Evolutionary conservation across 805 yeast species (phyloP).

Genomic region (Danielozyma ontarioensis): DNA sequence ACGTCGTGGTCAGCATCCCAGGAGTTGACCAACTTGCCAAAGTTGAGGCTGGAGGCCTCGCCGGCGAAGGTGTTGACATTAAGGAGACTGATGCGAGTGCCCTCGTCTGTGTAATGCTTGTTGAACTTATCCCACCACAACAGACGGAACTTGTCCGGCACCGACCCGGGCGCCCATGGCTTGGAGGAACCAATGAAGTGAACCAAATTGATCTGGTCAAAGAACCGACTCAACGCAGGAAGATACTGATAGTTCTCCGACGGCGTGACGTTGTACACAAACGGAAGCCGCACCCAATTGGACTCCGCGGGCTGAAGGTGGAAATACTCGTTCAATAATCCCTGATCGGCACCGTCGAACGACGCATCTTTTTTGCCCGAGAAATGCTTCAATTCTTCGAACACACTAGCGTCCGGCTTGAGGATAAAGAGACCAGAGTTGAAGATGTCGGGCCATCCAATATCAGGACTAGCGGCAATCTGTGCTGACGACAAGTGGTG

Average conservation of each 20-base stretch:
- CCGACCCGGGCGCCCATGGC: slow-evolving; percentile 25
- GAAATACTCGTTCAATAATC: slow-evolving; percentile 75
- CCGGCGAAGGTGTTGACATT: slow-evolving; percentile 6
- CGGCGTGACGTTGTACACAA: slow-evolving; percentile 32
- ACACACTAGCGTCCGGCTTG: slow-evolving; percentile 45
- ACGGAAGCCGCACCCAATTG: slow-evolving; percentile 28
- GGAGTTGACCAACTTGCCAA: slow-evolving; percentile 12
- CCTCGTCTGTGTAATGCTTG: slow-evolving; percentile 12
- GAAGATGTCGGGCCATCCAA: slow-evolving; percentile 91
- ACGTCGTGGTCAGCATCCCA: slow-evolving; percentile 14
- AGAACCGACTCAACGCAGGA: slow-evolving; percentile 28
- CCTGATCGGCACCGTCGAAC: slow-evolving; percentile 93
- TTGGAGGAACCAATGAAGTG: slow-evolving; percentile 30
- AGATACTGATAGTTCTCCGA: slow-evolving; percentile 26
- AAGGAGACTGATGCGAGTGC: slow-evolving; percentile 4
- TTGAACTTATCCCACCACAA: slow-evolving; percentile 28
- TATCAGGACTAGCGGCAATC: slow-evolving; percentile 45
- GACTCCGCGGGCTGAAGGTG: slow-evolving; percentile 16
- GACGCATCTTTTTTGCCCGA: slow-evolving; percentile 16
- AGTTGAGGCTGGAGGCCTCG: slow-evolving; percentile 18
- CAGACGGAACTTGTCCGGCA: slow-evolving; percentile 18
- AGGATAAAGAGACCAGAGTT: slow-evolving; percentile 72
- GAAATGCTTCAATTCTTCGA: slow-evolving; percentile 29
- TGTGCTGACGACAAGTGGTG: not conserved
- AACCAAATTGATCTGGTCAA: slow-evolving; percentile 21